phyloP scores from a whole-genome alignment of 2,329 filamentous ascomycete genomes.

The Bipolaris gigantea region DNA sequence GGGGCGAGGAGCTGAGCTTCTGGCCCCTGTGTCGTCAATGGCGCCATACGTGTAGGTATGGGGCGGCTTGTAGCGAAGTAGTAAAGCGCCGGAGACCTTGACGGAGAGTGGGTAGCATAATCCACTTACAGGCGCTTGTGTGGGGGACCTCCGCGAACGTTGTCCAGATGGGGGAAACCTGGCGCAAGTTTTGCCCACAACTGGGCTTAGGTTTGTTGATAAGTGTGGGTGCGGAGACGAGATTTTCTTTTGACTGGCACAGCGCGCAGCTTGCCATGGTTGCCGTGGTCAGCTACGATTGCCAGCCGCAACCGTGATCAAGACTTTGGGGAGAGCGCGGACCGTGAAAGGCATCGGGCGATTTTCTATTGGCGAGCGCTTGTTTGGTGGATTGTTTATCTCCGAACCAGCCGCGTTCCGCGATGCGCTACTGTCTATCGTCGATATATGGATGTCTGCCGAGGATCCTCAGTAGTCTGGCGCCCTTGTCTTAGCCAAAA shows the following conservation, averaged over 20 bases:
- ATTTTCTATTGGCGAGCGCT: conserved; percentile 6
- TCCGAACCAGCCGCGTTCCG: background rate
- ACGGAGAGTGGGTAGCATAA: conserved; percentile 11
- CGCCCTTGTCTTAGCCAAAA: background rate
- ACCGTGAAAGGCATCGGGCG: conserved; percentile 6
- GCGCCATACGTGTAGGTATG: conserved; percentile 15
- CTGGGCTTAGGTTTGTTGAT: background rate
- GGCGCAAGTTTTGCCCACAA: background rate
- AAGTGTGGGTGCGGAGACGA: background rate
- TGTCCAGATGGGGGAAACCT: conserved; percentile 13
- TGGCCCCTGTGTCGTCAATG: conserved; percentile 12
- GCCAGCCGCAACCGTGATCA: conserved; percentile 7
- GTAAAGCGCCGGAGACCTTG: conserved; percentile 9
- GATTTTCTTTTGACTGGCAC: background rate
- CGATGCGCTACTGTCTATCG: conserved; percentile 1
- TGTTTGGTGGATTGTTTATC: background rate
- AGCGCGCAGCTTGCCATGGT: conserved; percentile 7
- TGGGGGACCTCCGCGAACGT: conserved; percentile 8
- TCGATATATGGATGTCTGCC: background rate
- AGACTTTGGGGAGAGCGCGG: conserved; percentile 5
- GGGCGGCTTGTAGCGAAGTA: conserved; percentile 16
- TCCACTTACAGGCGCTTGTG: conserved; percentile 1
- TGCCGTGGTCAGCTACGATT: conserved; percentile 3
- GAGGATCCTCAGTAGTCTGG: background rate
- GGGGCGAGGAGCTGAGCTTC: conserved; percentile 14